phyloP scores from a whole-genome alignment of 345 rosid species.

The Populus davidiana region DNA sequence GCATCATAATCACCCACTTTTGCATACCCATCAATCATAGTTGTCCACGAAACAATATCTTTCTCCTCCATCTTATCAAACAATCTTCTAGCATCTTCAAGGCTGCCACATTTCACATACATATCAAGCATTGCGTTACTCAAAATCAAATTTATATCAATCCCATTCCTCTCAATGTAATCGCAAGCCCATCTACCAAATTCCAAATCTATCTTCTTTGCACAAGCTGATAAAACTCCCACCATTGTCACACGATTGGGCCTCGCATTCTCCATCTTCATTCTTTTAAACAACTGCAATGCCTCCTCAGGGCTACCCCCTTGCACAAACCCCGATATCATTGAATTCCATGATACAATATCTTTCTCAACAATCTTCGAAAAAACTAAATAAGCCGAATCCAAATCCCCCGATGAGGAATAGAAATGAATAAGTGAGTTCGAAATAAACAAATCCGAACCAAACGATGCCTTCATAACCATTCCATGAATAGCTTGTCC shows the following conservation, averaged over 20 bases:
- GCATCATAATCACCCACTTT: conserved; percentile 44
- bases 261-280: conserved; percentile 52
- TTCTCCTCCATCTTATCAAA: conserved; percentile 53
- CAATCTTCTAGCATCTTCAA: conserved; percentile 56
- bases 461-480: conserved; percentile 48
- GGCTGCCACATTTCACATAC: conserved; percentile 63
- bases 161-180: conserved; percentile 42
- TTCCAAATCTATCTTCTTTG: conserved; percentile 51
- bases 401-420: conserved; percentile 51
- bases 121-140: conserved; percentile 70
- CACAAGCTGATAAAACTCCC: conserved; percentile 59
- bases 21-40: conserved; percentile 72
- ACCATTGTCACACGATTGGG: conserved; percentile 68
- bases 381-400: conserved; percentile 54
- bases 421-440: conserved; percentile 68
- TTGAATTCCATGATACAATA: conserved; percentile 76
- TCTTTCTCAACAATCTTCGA: conserved; percentile 45
- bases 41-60: conserved; percentile 67
- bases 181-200: conserved; percentile 53
- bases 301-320: conserved; percentile 57
- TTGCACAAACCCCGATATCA: conserved; percentile 60
- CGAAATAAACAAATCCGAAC: conserved; percentile 41
- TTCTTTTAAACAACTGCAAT: conserved; percentile 44
- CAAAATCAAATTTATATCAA: conserved; percentile 47
- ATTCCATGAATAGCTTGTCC: conserved; percentile 63